Conservation (phyloP, 306 rosid genomes). For the Glycine soja region DNA sequence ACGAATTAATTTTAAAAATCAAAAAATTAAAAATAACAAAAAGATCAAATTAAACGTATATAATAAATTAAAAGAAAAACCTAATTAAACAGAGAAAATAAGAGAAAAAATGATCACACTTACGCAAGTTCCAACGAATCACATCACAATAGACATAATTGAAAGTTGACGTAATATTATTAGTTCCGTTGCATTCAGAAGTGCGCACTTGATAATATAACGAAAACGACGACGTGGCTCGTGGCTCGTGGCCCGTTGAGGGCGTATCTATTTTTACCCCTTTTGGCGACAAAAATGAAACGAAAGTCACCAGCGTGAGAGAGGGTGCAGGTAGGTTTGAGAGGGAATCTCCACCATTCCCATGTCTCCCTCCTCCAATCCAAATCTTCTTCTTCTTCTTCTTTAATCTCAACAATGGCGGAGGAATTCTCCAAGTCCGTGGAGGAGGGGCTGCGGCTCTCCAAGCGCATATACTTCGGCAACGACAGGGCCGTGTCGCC, state of each 20-base stretch:
- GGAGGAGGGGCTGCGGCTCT: conserved; percentile 71
- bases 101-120: too few relatives aligned
- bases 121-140: too few relatives aligned
- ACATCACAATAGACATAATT: too few relatives aligned
- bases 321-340: neutral
- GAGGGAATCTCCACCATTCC: neutral
- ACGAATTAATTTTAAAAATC: too few relatives aligned
- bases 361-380: neutral
- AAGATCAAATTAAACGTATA: too few relatives aligned
- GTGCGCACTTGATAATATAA: too few relatives aligned
- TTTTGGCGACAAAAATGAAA: neutral
- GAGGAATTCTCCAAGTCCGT: conserved; percentile 71
- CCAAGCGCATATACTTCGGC: conserved; percentile 75
- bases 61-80: too few relatives aligned
- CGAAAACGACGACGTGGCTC: neutral
- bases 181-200: too few relatives aligned
- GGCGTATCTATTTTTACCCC: neutral
- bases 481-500: conserved; percentile 64
- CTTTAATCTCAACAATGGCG: conserved; percentile 49
- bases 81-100: too few relatives aligned
- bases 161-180: too few relatives aligned
- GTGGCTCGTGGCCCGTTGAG: neutral
- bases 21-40: too few relatives aligned
- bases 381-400: neutral
- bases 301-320: neutral